Conservation (phyloP, 495 filamentous ascomycete genomes). For the Aspergillus avenaceus region DNA sequence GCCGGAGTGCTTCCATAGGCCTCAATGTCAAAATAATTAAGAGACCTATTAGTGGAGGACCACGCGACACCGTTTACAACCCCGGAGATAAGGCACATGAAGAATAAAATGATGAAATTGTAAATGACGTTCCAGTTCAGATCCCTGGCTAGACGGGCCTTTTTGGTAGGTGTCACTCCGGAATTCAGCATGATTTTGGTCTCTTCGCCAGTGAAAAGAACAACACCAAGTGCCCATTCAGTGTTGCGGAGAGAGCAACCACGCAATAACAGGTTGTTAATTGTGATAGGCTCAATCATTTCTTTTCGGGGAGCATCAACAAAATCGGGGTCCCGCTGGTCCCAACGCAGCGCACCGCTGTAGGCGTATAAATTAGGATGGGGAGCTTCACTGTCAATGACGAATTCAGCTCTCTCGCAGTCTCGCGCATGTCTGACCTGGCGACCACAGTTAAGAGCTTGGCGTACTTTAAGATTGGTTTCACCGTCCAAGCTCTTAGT, state of each 20-base stretch:
- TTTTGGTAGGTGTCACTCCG: conserved; percentile 93
- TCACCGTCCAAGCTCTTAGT: conserved; percentile 98
- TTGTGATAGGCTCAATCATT: conserved; percentile 89
- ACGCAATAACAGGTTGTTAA: conserved; percentile 92
- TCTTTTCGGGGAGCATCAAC: conserved; percentile 56
- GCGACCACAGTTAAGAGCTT: conserved; percentile 81
- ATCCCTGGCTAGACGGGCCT: conserved; percentile 83
- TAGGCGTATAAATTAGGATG: conserved; percentile 94
- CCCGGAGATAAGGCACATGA: conserved; percentile 84
- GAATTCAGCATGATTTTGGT: conserved; percentile 99
- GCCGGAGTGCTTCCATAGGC: conserved; percentile 73
- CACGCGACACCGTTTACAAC: conserved; percentile 83
- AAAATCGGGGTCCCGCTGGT: conserved; percentile 61
- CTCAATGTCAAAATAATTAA: conserved; percentile 81
- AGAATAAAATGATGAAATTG: conserved; percentile 88
- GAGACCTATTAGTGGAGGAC: conserved; percentile 66
- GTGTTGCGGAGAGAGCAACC: conserved; percentile 94
- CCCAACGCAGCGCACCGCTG: conserved; percentile 84
- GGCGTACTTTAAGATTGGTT: conserved; percentile 94
- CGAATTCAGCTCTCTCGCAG: conserved; percentile 83
- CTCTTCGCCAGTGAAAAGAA: conserved; percentile 92
- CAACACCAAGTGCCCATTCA: conserved; percentile 94
- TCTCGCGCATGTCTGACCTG: conserved; percentile 83
- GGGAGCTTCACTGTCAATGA: conserved; percentile 85
- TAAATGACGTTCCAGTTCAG: conserved; percentile 97